Evolutionary conservation across 2,329 filamentous ascomycete species (phyloP), one percentile per base, ranked within the genome.

Genomic region (Albifimbria verrucaria): DNA sequence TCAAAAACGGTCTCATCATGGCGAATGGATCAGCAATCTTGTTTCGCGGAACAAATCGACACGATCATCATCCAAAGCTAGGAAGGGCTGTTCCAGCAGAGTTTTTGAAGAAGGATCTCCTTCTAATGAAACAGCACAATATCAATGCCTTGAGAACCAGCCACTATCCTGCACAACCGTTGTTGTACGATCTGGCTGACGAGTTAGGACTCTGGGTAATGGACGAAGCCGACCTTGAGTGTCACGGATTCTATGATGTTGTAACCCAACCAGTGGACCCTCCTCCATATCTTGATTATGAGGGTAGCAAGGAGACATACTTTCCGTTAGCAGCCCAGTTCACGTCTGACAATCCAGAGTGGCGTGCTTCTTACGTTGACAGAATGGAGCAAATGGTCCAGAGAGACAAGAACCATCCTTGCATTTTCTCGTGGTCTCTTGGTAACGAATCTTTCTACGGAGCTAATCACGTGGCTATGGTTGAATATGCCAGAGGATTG

Each of bases 371-470:
- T 0, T 90, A 90, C 58, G 69, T 90, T 2, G 87, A 90, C 62
- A 79, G 87, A 1, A 83, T 83, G 4, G 70, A 76, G 24, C 84
- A 88, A 55, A 73, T 90, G 57, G 82, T 90, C 0, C 75, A 81
- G 58, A 76, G 87, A 11, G 74, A 77, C 56, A 77, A 75, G 58
- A 78, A 89, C 50, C 83, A 88, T 57, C 72, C 86, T 0, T 86
- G 77, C 6, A 72, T 90, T 3, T 80, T 90, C 44, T 80, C 89
- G 49, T 90, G 87, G 88, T 87, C 82, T 18, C 72, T 90, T 0
- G 87, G 87, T 0, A 90, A 90, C 53, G 87, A 90, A 62, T 78
- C 86, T 0, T 90, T 88, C 60, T 89, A 88, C 53, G 87, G 87
- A 0, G 71, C 72, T 1, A 90, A 90, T 55, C 84, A 87, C 52